Evolutionary conservation across 345 rosid species (phyloP).

Genomic region (Arabidopsis suecica): DNA sequence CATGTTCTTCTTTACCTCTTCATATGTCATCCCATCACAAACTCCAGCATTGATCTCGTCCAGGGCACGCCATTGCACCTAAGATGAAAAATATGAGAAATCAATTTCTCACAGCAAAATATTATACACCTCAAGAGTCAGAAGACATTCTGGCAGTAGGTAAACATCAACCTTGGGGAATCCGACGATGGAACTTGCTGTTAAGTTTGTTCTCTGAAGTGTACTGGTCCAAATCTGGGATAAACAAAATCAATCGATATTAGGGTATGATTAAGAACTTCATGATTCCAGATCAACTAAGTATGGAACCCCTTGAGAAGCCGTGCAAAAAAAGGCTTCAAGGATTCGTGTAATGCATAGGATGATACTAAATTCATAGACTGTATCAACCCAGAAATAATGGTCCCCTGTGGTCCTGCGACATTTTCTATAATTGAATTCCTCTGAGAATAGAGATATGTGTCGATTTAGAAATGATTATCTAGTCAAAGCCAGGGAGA

Average conservation of each 20-base stretch:
- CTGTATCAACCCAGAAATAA: background rate
- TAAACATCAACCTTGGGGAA: slow-evolving; percentile 82
- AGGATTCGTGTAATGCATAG: slow-evolving; percentile 14
- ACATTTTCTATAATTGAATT: background rate
- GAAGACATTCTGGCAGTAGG: slow-evolving; percentile 4
- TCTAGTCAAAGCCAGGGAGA: background rate
- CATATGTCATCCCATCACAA: slow-evolving; percentile 99
- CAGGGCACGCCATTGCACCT: slow-evolving; percentile 99
- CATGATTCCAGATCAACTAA: slow-evolving; percentile 13
- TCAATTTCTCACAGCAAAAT: slow-evolving; percentile 9
- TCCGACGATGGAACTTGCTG: slow-evolving; percentile 87
- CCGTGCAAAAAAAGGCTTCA: background rate
- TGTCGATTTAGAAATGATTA: background rate
- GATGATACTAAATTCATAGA: slow-evolving; percentile 3
- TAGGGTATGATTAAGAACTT: background rate
- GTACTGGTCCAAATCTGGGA: slow-evolving; percentile 98
- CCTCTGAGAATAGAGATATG: background rate
- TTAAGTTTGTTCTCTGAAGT: slow-evolving; percentile 85
- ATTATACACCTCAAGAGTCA: background rate
- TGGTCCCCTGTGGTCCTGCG: slow-evolving; percentile 8
- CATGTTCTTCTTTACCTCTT: slow-evolving; percentile 91
- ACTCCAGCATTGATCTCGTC: slow-evolving; percentile 99
- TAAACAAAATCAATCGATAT: slow-evolving; percentile 8
- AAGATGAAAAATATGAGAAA: slow-evolving; percentile 26
- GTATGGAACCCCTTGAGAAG: slow-evolving; percentile 3